A percentile compares a stretch with the other conserved stretches of the same genome.
These are phyloP conservation scores for Metschnikowia colocasiae DNA, from an alignment of 805 yeast species.

Conservation along the genomic window DNA sequence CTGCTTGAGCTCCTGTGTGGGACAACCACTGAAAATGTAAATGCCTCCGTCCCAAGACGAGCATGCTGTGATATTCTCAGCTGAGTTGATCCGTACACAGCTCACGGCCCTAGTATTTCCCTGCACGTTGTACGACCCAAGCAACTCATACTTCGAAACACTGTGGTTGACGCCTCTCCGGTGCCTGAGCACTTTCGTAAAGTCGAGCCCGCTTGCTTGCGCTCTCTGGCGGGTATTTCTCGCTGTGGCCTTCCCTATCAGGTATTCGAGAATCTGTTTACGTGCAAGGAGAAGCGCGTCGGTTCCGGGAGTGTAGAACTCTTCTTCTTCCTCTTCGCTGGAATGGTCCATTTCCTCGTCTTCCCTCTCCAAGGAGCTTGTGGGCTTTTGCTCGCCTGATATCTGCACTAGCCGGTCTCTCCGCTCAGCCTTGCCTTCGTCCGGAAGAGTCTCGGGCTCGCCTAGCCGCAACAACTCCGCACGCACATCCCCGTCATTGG, in stretches of 20 bases:
- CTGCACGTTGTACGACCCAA: conserved; percentile 64
- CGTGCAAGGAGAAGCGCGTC: conserved; percentile 52
- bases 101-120: conserved; percentile 67
- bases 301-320: conserved; percentile 80
- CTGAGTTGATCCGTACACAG: conserved; percentile 43
- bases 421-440: conserved; percentile 60
- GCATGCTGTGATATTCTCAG: conserved; percentile 44
- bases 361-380: neutral
- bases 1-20: conserved; percentile 10
- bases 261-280: conserved; percentile 45
- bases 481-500: conserved; percentile 63
- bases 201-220: conserved; percentile 28
- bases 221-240: conserved; percentile 38
- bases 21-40: conserved; percentile 35
- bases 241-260: conserved; percentile 44
- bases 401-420: conserved; percentile 54
- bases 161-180: conserved; percentile 42
- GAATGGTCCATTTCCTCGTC: conserved; percentile 12
- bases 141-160: conserved; percentile 38
- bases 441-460: conserved; percentile 54
- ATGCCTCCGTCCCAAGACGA: conserved; percentile 86
- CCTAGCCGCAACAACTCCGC: conserved; percentile 43
- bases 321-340: conserved; percentile 54
- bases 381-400: conserved; percentile 30
- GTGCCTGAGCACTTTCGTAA: conserved; percentile 40